Conservation (phyloP, 768 basidiomycete species). For the Amylocystis lapponica region DNA sequence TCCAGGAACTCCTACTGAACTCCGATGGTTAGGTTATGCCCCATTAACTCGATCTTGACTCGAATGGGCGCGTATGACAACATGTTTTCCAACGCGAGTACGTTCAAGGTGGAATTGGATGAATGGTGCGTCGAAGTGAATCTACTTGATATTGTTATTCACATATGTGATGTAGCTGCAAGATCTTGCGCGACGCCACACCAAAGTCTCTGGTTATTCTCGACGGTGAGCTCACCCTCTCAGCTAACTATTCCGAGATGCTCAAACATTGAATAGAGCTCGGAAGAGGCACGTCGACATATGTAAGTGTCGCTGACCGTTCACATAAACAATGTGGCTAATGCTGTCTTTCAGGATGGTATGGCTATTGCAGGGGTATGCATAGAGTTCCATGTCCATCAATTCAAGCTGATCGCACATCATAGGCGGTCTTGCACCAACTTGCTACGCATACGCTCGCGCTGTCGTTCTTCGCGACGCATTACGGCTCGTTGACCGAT, state of each 20-base stretch:
- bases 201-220: slow-evolving; percentile 92
- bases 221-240: slow-evolving; percentile 56
- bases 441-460: slow-evolving; percentile 90
- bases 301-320: slow-evolving; percentile 51
- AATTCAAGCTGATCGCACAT: slow-evolving; percentile 2
- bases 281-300: slow-evolving; percentile 93
- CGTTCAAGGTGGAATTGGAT: slow-evolving; percentile 98
- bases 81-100: slow-evolving; percentile 91
- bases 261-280: slow-evolving; percentile 52
- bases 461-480: slow-evolving; percentile 94
- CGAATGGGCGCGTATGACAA: slow-evolving; percentile 99
- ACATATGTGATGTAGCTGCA: slow-evolving; percentile 81
- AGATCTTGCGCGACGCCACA: slow-evolving; percentile 90
- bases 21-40: slow-evolving; percentile 54
- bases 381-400: too few species aligned
- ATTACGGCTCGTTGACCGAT: slow-evolving; percentile 93
- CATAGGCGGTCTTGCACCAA: slow-evolving; percentile 85
- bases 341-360: slow-evolving; percentile 61
- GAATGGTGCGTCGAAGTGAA: slow-evolving; percentile 69
- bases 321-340: slow-evolving; percentile 3
- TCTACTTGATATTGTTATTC: background rate
- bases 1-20: background rate
- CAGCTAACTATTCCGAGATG: background rate
- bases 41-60: slow-evolving; percentile 89
- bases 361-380: slow-evolving; percentile 93